phyloP scores from a whole-genome alignment of 805 yeast genomes.

The Saccharomyces jurei region DNA sequence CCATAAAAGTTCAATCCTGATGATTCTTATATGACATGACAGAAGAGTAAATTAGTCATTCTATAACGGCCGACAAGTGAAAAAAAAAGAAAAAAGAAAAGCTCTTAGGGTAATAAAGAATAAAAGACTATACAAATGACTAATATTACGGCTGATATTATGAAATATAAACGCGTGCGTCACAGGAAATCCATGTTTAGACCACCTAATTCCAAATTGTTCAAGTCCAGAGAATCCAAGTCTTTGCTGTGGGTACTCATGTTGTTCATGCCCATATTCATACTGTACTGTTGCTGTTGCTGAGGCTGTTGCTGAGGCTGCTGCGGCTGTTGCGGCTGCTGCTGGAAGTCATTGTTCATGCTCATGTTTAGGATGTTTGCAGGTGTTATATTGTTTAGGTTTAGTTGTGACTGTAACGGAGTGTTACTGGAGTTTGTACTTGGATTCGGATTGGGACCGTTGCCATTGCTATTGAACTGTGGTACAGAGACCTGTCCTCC shows the following conservation, averaged over 20 bases:
- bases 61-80: not conserved
- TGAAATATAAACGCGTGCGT: not conserved
- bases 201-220: constrained; percentile 23
- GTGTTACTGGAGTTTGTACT: constrained; percentile 1
- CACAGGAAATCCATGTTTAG: constrained; percentile 28
- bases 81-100: not conserved
- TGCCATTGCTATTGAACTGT: not conserved
- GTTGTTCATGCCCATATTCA: not conserved
- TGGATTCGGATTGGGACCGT: not conserved
- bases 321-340: constrained; percentile 2
- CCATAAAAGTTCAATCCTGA: not conserved
- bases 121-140: not conserved
- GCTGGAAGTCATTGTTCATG: constrained; percentile 9
- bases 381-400: constrained; percentile 6
- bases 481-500: not conserved
- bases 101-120: not conserved
- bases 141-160: not conserved
- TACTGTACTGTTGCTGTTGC: constrained; percentile 2
- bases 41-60: not conserved
- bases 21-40: not conserved
- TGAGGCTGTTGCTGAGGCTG: constrained; percentile 3
- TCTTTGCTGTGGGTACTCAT: constrained; percentile 6
- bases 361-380: constrained; percentile 15
- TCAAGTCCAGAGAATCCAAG: constrained; percentile 20
- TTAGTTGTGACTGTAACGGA: not conserved